These are phyloP conservation scores for Eucalyptus cladocalyx DNA, from an alignment of 345 rosid species.

Conservation along the genomic window DNA sequence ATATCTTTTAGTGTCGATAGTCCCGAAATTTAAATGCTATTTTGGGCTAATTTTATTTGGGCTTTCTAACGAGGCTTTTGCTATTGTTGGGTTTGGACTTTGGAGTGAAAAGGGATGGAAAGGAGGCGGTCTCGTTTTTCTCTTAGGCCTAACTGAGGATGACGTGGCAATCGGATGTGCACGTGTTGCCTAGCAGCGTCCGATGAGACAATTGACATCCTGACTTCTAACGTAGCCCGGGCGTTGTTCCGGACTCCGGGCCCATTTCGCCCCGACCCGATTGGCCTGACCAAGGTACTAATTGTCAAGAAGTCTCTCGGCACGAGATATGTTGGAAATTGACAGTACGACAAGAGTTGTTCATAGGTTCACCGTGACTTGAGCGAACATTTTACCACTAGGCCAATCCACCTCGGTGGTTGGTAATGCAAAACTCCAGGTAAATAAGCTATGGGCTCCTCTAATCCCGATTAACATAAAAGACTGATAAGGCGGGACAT, in stretches of 20 bases:
- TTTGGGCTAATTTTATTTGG: background rate
- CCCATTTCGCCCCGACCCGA: background rate
- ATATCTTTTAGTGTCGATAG: background rate
- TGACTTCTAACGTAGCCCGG: too few species aligned
- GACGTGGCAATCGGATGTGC: background rate
- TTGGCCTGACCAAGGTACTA: background rate
- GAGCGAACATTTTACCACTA: background rate
- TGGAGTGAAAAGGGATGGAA: background rate
- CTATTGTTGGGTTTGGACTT: background rate
- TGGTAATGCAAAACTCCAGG: accelerated
- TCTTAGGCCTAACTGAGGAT: background rate
- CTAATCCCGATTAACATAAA: background rate
- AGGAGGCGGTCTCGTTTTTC: background rate
- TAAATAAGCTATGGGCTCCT: background rate
- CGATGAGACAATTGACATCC: too few species aligned
- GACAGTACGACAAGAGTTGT: accelerated
- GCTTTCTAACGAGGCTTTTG: background rate
- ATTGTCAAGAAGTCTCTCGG: accelerated
- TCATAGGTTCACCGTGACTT: background rate
- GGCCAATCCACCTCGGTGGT: background rate
- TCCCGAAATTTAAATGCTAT: background rate
- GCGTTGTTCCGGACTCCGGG: background rate
- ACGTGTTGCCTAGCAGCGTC: background rate
- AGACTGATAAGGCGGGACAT: too few species aligned
- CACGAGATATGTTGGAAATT: too few species aligned